phyloP scores from a whole-genome alignment of 2,329 filamentous ascomycete species.

The Bipolaris oryzae region DNA sequence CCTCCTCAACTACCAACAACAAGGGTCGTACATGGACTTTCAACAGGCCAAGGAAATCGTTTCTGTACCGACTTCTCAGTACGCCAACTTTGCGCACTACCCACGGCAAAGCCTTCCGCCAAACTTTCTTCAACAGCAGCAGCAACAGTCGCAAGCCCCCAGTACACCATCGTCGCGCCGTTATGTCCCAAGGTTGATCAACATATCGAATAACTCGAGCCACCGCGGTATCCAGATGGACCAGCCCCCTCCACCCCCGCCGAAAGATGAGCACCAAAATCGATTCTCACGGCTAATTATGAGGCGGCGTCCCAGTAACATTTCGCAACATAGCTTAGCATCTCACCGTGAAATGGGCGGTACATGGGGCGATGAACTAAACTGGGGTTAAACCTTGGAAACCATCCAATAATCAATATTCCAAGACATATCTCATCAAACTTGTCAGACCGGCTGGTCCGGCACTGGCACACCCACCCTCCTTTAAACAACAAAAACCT shows the following conservation, averaged over 20 bases:
- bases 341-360: slow-evolving; percentile 40
- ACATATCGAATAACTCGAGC: slow-evolving; percentile 38
- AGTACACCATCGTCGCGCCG: slow-evolving; percentile 33
- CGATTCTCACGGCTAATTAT: slow-evolving; percentile 46
- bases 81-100: slow-evolving; percentile 43
- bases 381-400: slow-evolving; percentile 38
- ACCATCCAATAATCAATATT: neutral
- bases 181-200: slow-evolving; percentile 45
- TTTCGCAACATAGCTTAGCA: slow-evolving; percentile 44
- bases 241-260: slow-evolving; percentile 44
- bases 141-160: slow-evolving; percentile 14
- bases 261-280: slow-evolving; percentile 43
- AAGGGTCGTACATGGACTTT: slow-evolving; percentile 40
- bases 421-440: neutral
- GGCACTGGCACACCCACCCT: slow-evolving; percentile 29
- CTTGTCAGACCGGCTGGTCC: slow-evolving; percentile 33
- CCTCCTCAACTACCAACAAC: slow-evolving; percentile 42
- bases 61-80: slow-evolving; percentile 43
- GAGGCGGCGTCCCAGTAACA: slow-evolving; percentile 45
- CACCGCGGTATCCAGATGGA: slow-evolving; percentile 36
- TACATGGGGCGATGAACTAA: slow-evolving; percentile 43
- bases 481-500: slow-evolving; percentile 24
- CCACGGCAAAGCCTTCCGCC: slow-evolving; percentile 45
- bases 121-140: slow-evolving; percentile 38
- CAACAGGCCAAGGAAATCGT: slow-evolving; percentile 39